Evolutionary conservation across 805 yeast species (phyloP).

Genomic region (Candida nemodendra): DNA sequence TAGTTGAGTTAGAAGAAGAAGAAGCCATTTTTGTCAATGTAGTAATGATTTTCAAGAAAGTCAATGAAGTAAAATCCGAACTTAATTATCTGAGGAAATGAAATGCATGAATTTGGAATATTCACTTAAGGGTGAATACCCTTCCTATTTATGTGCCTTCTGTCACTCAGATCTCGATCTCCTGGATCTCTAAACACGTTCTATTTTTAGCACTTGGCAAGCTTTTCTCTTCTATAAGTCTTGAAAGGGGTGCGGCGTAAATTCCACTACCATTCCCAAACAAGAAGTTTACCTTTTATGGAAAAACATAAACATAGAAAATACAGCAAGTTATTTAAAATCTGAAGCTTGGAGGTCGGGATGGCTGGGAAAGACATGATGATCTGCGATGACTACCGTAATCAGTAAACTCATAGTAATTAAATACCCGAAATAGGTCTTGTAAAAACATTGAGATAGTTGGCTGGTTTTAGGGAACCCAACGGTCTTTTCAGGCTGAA

Average conservation of each 20-base stretch:
- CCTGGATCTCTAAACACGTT: not conserved
- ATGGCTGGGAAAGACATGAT: too few species aligned
- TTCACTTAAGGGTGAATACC: too few species aligned
- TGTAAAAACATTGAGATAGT: not conserved
- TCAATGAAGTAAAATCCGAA: too few species aligned
- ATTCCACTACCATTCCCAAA: slow-evolving; percentile 4
- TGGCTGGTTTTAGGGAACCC: not conserved
- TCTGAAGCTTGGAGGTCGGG: too few species aligned
- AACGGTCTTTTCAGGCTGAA: too few species aligned
- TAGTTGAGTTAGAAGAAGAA: slow-evolving; percentile 16
- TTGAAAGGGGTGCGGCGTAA: slow-evolving; percentile 17
- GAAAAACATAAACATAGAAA: slow-evolving; percentile 8
- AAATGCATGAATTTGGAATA: too few species aligned
- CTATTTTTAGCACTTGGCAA: slow-evolving; percentile 16
- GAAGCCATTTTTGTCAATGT: slow-evolving; percentile 18
- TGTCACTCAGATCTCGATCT: not conserved
- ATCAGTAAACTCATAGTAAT: not conserved
- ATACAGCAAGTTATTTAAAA: not conserved
- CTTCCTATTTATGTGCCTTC: too few species aligned
- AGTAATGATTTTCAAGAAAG: too few species aligned
- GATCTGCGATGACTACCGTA: not conserved
- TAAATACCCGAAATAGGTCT: not conserved
- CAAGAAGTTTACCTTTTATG: slow-evolving; percentile 3
- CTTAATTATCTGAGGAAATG: too few species aligned
- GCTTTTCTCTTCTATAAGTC: slow-evolving; percentile 1